Evolutionary conservation across 495 filamentous ascomycete species (phyloP).

Genomic region (Stereocaulon alpinum): DNA sequence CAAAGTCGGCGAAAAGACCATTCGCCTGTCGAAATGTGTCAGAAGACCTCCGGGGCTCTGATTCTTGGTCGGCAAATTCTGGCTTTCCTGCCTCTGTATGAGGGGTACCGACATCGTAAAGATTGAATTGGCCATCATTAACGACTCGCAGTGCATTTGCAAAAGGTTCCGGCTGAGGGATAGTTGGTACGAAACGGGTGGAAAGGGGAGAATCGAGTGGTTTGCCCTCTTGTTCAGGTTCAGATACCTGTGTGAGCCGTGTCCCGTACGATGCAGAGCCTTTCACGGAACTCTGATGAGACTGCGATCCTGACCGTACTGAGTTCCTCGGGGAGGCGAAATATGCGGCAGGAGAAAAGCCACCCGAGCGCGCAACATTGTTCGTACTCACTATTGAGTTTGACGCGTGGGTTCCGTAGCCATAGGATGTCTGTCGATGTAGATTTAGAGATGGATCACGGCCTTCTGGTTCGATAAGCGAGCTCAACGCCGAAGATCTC

Average conservation of each 20-base stretch:
- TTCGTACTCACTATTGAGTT: conserved; percentile 64
- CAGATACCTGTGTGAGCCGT: conserved; percentile 41
- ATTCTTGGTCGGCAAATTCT: conserved; percentile 13
- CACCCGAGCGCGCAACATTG: conserved; percentile 52
- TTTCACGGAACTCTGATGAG: conserved; percentile 32
- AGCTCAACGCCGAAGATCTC: conserved; percentile 41
- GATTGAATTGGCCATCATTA: conserved; percentile 15
- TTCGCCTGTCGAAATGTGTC: conserved; percentile 61
- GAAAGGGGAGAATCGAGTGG: conserved; percentile 31
- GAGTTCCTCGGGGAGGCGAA: conserved; percentile 57
- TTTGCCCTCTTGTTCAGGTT: conserved; percentile 38
- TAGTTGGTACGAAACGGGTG: conserved; percentile 12
- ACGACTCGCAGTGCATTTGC: conserved; percentile 11
- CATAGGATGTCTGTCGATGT: conserved; percentile 42
- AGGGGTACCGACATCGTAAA: conserved; percentile 11
- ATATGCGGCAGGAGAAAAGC: conserved; percentile 60
- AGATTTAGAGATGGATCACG: conserved; percentile 23
- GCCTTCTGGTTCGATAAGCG: conserved; percentile 28
- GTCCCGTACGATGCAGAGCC: conserved; percentile 49
- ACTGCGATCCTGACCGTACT: conserved; percentile 39
- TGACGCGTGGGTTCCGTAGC: conserved; percentile 35
- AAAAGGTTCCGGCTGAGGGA: conserved; percentile 14
- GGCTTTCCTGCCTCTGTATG: conserved; percentile 9
- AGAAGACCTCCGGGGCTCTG: conserved; percentile 20
- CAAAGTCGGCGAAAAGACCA: conserved; percentile 77